These are phyloP conservation scores for Oryza australiensis DNA, from an alignment of 176 grass and related monocot species.

Conservation along the genomic window DNA sequence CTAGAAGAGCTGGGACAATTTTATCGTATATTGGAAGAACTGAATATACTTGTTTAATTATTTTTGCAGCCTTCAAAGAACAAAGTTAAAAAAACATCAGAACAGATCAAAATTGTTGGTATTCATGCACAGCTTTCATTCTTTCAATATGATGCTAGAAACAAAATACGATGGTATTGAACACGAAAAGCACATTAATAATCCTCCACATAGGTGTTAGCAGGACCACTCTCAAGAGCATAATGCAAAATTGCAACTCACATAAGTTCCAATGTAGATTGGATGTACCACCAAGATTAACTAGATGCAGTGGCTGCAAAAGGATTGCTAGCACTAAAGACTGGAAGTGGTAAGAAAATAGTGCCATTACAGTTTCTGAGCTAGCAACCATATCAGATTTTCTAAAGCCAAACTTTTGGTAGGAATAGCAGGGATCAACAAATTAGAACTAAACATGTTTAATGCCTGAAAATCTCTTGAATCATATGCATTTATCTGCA, in stretches of 20 bases:
- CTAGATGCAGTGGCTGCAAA: neutral
- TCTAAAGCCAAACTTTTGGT: neutral
- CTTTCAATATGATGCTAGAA: slow-evolving; percentile 5
- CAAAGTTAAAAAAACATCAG: slow-evolving; percentile 36
- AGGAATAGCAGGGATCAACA: neutral
- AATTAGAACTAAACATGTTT: slow-evolving; percentile 1
- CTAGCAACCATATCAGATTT: slow-evolving; percentile 8
- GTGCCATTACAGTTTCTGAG: slow-evolving; percentile 15
- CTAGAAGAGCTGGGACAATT: slow-evolving; percentile 83
- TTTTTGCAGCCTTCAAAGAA: slow-evolving; percentile 82
- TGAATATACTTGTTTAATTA: slow-evolving; percentile 92
- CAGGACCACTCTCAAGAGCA: slow-evolving; percentile 10
- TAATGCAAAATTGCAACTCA: neutral
- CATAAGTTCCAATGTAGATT: slow-evolving; percentile 13
- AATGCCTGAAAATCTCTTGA: neutral
- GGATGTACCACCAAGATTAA: slow-evolving; percentile 14
- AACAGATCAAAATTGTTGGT: neutral
- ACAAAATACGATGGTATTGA: slow-evolving; percentile 18
- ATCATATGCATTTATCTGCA: neutral
- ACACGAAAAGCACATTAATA: slow-evolving; percentile 1
- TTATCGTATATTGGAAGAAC: slow-evolving; percentile 96
- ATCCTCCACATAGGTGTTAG: slow-evolving; percentile 12
- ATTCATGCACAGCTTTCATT: slow-evolving; percentile 24
- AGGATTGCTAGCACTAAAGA: neutral
- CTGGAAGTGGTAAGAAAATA: neutral